Evolutionary conservation across 805 yeast genomes (phyloP), one percentile per base, ranked within the genome.

Genomic region (Ogataea parapolymorpha): DNA sequence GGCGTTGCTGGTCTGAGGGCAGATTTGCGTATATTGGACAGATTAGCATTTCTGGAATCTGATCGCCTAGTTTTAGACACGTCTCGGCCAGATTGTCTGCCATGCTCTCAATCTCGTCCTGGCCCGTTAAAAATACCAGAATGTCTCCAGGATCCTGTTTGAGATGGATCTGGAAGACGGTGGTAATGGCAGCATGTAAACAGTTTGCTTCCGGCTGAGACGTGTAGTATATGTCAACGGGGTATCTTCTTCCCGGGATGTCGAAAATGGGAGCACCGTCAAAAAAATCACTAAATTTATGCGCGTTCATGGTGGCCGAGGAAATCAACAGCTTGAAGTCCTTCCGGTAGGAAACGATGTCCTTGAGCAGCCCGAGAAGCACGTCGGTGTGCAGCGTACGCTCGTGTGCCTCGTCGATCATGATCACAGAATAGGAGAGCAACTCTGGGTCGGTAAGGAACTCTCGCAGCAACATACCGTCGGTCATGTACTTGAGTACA

Each of bases 361-460:
- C 85, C 50, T 91, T 91, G 24, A 91, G 63, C 26, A 93, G 66
- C 1, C 96, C 95, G 37, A 91, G 68, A 7, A 91, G 58, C 3
- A 77, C 69, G 63, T 91, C 99, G 0, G 98, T 91, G n/a, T 91
- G 82, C 29, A 91, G 68, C 0, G 98, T 93, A 43, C 99, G 73
- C 60, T 93, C 99, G 59, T 93, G 99, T 0, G 99, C 99, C 63
- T 91, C 99, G 64, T 91, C 99, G 35, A 91, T 82, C 84, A 91
- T 89, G 41, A 91, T 71, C 1, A 85, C 95, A 2, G 93, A 77
- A 57, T 90, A 91, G 2, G 64, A 66, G 1, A 71, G 62, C 29
- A 90, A 63, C 31, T 77, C 77, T 0, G 95, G 86, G 58, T 90
- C 97, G 1, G 74, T 68, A 25, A 90, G 64, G 49, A 87, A 82